Percentiles rank a stretch among this genome's conserved stretches.
Conservation (phyloP, 139 green algal genomes). For the Closterium sp. region DNA sequence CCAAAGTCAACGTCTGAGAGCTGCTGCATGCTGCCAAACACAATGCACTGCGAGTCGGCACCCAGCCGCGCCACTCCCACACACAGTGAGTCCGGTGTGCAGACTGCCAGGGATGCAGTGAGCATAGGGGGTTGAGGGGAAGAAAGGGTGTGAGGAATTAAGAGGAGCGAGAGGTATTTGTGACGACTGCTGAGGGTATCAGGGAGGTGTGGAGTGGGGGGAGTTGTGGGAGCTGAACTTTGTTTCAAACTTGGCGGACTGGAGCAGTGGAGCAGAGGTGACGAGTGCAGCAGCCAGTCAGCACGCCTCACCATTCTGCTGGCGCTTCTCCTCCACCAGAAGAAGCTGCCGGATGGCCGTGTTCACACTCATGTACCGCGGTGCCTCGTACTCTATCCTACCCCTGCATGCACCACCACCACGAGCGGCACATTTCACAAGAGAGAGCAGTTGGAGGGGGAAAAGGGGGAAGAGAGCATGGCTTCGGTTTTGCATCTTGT, state of each 20-base stretch:
- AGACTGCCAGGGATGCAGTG: background rate
- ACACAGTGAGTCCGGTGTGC: background rate
- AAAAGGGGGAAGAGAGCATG: background rate
- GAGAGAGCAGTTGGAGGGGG: background rate
- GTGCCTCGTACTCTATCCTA: background rate
- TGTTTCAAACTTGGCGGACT: no score
- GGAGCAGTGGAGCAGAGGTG: no score
- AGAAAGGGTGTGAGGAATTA: background rate
- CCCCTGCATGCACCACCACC: background rate
- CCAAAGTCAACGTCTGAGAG: background rate
- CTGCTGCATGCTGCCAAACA: background rate
- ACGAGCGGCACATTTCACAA: background rate
- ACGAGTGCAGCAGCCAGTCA: background rate
- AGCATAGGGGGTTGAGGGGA: background rate
- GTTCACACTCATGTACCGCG: background rate
- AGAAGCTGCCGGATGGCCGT: background rate
- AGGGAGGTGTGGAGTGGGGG: no score
- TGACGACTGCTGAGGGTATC: no score
- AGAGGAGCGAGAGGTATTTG: background rate
- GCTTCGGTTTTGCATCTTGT: background rate
- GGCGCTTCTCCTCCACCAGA: background rate
- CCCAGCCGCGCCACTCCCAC: background rate
- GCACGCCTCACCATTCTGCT: background rate
- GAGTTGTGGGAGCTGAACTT: no score
- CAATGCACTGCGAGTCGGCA: background rate